A percentile compares a stretch with the other conserved stretches of the same genome.
These are phyloP conservation scores for Fusarium pseudograminearum DNA, from an alignment of 2,329 filamentous ascomycete genomes.

Conservation along the genomic window DNA sequence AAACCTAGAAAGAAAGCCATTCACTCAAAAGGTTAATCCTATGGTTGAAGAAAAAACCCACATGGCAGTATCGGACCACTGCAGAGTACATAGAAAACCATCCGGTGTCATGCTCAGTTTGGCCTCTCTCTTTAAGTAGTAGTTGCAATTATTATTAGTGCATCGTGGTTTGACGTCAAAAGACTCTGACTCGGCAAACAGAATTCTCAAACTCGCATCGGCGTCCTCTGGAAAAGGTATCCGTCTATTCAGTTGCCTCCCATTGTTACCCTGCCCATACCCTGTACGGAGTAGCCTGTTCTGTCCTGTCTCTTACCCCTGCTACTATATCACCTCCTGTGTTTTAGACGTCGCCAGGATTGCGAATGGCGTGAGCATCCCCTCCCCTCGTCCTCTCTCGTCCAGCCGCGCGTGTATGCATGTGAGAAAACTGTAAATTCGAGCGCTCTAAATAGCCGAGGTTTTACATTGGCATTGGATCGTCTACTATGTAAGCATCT, in stretches of 20 bases:
- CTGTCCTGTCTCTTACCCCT: slow-evolving; percentile 16
- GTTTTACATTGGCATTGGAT: background rate
- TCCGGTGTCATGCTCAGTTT: slow-evolving; percentile 1
- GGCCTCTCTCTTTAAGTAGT: background rate
- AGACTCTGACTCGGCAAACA: slow-evolving; percentile 1
- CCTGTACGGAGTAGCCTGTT: background rate
- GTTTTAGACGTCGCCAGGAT: slow-evolving; percentile 31
- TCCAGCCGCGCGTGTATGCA: slow-evolving; percentile 43
- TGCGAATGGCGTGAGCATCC: slow-evolving; percentile 23
- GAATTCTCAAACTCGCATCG: slow-evolving; percentile 1
- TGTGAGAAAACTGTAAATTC: slow-evolving; percentile 36
- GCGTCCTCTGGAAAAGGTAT: background rate
- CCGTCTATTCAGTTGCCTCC: background rate
- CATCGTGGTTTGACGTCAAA: slow-evolving; percentile 4
- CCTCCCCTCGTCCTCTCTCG: slow-evolving; percentile 3
- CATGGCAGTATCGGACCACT: background rate
- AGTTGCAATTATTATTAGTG: slow-evolving; percentile 4
- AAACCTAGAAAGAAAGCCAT: background rate
- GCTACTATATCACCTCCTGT: slow-evolving; percentile 12
- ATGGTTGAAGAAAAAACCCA: background rate
- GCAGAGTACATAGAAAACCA: background rate
- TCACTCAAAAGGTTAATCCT: background rate
- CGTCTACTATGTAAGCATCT: no score
- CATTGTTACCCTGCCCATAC: background rate
- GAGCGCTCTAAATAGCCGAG: slow-evolving; percentile 21